These are phyloP conservation scores for Coemansia guatemalensis DNA, from an alignment of 192 early-diverging fungal species.

Conservation along the genomic window DNA sequence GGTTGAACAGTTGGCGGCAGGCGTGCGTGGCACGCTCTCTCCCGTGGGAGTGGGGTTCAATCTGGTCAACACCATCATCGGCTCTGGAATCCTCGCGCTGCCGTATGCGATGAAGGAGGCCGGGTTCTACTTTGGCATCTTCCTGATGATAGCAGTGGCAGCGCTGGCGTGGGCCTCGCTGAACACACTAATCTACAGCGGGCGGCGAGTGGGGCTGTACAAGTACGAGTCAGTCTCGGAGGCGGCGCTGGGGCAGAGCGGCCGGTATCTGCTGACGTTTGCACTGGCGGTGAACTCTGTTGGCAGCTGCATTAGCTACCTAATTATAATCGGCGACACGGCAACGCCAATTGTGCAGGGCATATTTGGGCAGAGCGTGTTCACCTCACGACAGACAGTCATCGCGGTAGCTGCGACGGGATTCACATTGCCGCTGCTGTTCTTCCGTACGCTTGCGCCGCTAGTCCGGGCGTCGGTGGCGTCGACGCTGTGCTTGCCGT, in stretches of 20 bases:
- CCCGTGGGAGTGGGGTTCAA: conserved; percentile 55
- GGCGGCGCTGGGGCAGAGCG: conserved; percentile 54
- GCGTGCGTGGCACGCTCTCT: conserved; percentile 20
- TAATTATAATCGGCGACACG: conserved; percentile 54
- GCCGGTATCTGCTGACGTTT: conserved; percentile 56
- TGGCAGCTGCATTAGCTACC: conserved; percentile 65
- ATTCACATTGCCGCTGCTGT: conserved; percentile 59
- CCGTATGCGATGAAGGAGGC: conserved; percentile 63
- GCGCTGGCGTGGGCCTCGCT: conserved; percentile 55
- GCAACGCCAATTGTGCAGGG: conserved; percentile 20
- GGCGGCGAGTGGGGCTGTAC: conserved; percentile 54
- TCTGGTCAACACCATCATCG: conserved; percentile 69
- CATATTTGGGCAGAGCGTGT: conserved; percentile 13
- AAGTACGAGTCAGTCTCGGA: conserved; percentile 54
- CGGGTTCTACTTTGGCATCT: conserved; percentile 61
- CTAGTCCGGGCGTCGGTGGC: conserved; percentile 57
- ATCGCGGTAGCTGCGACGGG: conserved; percentile 23
- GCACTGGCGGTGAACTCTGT: conserved; percentile 60
- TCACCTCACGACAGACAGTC: conserved; percentile 21
- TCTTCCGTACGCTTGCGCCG: conserved; percentile 63
- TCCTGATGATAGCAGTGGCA: conserved; percentile 49
- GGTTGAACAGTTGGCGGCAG: background rate
- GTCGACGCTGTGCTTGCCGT: conserved; percentile 60
- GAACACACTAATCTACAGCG: conserved; percentile 57
- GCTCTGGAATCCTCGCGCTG: conserved; percentile 66